These are phyloP conservation scores for Microcyclosporella mali DNA, from an alignment of 2,329 filamentous ascomycete genomes.

Conservation along the genomic window DNA sequence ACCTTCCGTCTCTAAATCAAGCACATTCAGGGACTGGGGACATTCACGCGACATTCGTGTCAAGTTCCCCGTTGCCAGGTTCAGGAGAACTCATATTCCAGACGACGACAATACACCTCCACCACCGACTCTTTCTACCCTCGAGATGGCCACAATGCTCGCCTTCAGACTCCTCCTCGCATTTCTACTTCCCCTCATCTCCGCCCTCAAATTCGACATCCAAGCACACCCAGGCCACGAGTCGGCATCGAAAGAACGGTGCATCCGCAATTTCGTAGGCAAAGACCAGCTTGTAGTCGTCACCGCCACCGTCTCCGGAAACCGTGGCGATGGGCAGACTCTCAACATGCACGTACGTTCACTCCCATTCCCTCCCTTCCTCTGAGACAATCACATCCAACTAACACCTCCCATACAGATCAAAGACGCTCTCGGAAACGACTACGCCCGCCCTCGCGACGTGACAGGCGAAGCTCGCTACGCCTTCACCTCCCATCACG, in stretches of 20 bases:
- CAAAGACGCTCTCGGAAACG: conserved; percentile 88
- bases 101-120: background rate
- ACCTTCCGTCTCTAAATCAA: no score
- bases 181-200: conserved; percentile 37
- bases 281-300: conserved; percentile 93
- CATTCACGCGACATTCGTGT: no score
- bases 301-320: conserved; percentile 79
- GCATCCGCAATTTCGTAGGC: conserved; percentile 91
- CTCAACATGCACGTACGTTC: conserved; percentile 84
- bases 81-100: no score
- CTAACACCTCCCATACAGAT: conserved; percentile 54
- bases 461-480: conserved; percentile 86
- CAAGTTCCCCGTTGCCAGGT: no score
- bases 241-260: conserved; percentile 65
- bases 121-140: background rate
- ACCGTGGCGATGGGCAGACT: conserved; percentile 81
- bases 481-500: conserved; percentile 86
- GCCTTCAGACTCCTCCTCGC: conserved; percentile 35
- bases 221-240: conserved; percentile 60
- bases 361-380: background rate
- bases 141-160: conserved; percentile 17
- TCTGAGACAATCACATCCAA: background rate
- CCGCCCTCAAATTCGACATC: conserved; percentile 90
- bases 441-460: conserved; percentile 87
- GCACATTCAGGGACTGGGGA: no score